phyloP scores from a whole-genome alignment of 805 yeast genomes.

The Lipomyces mesembrius region DNA sequence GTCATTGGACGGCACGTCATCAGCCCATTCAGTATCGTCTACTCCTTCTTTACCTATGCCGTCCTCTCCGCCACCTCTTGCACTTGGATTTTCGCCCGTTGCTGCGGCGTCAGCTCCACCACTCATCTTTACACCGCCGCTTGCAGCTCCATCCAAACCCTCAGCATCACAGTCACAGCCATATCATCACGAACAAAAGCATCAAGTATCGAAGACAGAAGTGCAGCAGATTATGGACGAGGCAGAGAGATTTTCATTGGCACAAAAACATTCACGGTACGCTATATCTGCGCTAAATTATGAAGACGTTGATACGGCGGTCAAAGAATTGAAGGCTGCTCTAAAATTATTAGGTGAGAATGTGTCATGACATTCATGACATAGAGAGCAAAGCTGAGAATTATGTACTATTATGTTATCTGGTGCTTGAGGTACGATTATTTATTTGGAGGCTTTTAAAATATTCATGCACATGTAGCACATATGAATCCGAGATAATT shows the following conservation, averaged over 20 bases:
- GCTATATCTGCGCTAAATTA: constrained; percentile 76
- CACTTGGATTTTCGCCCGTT: constrained; percentile 23
- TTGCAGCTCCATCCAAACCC: constrained; percentile 26
- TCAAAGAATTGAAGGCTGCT: constrained; percentile 57
- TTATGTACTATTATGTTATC: background rate
- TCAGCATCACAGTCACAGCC: constrained; percentile 19
- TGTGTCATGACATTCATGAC: constrained; percentile 5
- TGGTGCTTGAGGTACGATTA: background rate
- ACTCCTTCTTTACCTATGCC: constrained; percentile 7
- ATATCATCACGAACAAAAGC: constrained; percentile 22
- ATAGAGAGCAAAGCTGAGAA: background rate
- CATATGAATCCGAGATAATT: background rate
- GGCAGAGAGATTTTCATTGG: constrained; percentile 48
- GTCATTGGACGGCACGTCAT: background rate
- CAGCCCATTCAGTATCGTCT: constrained; percentile 11
- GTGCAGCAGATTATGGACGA: constrained; percentile 44
- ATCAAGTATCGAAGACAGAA: constrained; percentile 35
- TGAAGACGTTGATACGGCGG: constrained; percentile 70
- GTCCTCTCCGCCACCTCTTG: constrained; percentile 14
- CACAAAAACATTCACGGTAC: constrained; percentile 69
- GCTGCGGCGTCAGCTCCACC: constrained; percentile 28
- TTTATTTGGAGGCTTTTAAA: background rate
- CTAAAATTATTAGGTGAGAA: constrained; percentile 41
- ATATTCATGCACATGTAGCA: background rate
- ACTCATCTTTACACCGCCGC: constrained; percentile 26